These are phyloP conservation scores for Cryptococcus maquisensis DNA, from an alignment of 1,284 basidiomycete genomes.

Conservation along the genomic window DNA sequence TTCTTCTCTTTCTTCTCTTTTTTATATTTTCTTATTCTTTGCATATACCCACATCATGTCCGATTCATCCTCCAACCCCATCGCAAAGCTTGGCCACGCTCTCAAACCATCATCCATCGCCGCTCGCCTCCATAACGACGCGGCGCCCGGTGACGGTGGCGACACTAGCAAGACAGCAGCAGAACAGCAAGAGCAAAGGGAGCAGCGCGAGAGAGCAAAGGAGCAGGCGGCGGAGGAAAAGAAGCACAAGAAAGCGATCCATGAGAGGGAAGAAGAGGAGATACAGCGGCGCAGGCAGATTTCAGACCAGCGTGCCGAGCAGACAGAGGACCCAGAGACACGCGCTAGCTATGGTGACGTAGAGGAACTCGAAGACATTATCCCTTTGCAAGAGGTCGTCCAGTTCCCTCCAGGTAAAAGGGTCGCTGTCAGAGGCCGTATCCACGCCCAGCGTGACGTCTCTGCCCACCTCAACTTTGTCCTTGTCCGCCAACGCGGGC, in stretches of 20 bases:
- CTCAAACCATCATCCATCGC: conserved; percentile 8
- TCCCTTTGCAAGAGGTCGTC: conserved; percentile 16
- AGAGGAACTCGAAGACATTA: conserved; percentile 14
- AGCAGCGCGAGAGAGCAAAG: neutral
- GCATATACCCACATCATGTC: too few relatives aligned
- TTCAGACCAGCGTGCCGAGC: conserved; percentile 9
- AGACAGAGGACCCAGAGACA: conserved; percentile 9
- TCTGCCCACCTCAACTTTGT: conserved; percentile 52
- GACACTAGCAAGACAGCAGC: conserved; percentile 6
- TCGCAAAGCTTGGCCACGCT: conserved; percentile 8
- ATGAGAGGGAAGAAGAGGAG: conserved; percentile 8
- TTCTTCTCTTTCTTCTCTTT: too few relatives aligned
- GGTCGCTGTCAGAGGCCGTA: conserved; percentile 29
- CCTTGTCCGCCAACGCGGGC: conserved; percentile 50
- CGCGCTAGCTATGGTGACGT: conserved; percentile 18
- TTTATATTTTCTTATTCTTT: too few relatives aligned
- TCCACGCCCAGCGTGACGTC: conserved; percentile 25
- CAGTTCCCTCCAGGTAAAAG: conserved; percentile 15
- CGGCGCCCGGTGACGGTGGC: neutral
- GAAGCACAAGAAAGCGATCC: conserved; percentile 8
- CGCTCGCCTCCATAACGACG: neutral
- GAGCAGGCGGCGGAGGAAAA: conserved; percentile 11
- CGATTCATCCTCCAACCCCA: neutral
- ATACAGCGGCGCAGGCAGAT: conserved; percentile 7
- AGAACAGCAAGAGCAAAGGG: neutral